These are phyloP conservation scores for Lentinula detonsa DNA, from an alignment of 768 basidiomycete genomes.

Conservation along the genomic window DNA sequence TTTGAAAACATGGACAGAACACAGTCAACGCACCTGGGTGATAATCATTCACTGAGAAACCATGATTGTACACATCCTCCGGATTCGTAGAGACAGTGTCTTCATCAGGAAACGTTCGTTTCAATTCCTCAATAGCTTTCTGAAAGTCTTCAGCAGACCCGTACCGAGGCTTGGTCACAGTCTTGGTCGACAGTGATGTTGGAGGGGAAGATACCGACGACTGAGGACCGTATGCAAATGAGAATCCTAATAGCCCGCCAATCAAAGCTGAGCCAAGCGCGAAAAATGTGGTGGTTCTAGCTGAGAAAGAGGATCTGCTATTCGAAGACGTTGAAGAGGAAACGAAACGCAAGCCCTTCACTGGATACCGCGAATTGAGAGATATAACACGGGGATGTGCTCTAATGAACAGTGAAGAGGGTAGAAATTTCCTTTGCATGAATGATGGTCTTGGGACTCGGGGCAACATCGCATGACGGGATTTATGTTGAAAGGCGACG, in stretches of 20 bases:
- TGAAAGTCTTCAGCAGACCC: constrained; percentile 49
- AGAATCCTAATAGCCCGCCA: neutral
- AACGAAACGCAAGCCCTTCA: neutral
- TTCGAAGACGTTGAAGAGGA: neutral
- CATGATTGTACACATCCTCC: constrained; percentile 47
- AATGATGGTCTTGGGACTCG: neutral
- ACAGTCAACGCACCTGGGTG: constrained; percentile 30
- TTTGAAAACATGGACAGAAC: neutral
- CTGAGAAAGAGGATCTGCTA: neutral
- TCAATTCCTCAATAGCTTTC: constrained; percentile 46
- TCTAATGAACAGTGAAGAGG: neutral
- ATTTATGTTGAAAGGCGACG: neutral
- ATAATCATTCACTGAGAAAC: constrained; percentile 47
- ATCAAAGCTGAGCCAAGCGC: neutral
- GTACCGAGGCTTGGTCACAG: constrained; percentile 24
- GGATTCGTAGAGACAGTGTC: constrained; percentile 43
- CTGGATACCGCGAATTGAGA: neutral
- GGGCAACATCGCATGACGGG: neutral
- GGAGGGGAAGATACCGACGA: neutral
- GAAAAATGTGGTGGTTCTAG: neutral
- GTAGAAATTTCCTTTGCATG: neutral
- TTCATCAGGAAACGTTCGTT: constrained; percentile 24
- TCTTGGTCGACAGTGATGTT: neutral
- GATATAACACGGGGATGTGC: neutral
- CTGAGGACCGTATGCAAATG: neutral